A percentile compares a stretch with the other conserved stretches of the same genome.
Evolutionary conservation across 805 yeast species (phyloP).

Genomic region (Lachancea cidri): DNA sequence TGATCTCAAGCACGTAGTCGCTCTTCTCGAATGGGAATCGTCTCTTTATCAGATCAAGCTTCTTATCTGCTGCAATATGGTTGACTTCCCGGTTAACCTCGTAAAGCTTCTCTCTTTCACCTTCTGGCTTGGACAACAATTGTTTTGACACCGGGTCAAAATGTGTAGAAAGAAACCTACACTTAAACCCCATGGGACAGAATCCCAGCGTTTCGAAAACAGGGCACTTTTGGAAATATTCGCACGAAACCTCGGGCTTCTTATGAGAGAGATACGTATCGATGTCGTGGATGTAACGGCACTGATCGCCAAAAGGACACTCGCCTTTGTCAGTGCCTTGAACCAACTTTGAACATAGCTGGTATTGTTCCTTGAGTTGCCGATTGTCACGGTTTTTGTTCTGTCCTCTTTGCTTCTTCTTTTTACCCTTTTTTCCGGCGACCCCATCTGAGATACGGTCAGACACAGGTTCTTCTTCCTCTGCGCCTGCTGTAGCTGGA

Average conservation of each 20-base stretch:
- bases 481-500: conserved; percentile 29
- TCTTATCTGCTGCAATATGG: conserved; percentile 43
- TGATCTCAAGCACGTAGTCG: conserved; percentile 52
- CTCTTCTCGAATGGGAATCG: conserved; percentile 54
- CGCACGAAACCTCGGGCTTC: conserved; percentile 65
- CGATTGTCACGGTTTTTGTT: conserved; percentile 74
- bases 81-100: conserved; percentile 56
- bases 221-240: conserved; percentile 52
- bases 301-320: conserved; percentile 67
- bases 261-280: conserved; percentile 58
- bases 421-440: conserved; percentile 39
- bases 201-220: conserved; percentile 75
- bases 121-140: conserved; percentile 38
- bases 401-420: conserved; percentile 65
- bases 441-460: conserved; percentile 38
- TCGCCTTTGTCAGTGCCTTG: conserved; percentile 43
- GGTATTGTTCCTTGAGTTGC: conserved; percentile 58
- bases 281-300: conserved; percentile 76
- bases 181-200: conserved; percentile 89
- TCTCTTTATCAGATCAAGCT: conserved; percentile 41
- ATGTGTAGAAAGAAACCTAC: conserved; percentile 85
- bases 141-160: conserved; percentile 38
- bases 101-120: conserved; percentile 26
- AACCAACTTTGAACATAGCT: conserved; percentile 58
- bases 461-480: conserved; percentile 42